Conservation (phyloP, 2,329 filamentous ascomycete genomes). For the Hirsutella minnesotensis region DNA sequence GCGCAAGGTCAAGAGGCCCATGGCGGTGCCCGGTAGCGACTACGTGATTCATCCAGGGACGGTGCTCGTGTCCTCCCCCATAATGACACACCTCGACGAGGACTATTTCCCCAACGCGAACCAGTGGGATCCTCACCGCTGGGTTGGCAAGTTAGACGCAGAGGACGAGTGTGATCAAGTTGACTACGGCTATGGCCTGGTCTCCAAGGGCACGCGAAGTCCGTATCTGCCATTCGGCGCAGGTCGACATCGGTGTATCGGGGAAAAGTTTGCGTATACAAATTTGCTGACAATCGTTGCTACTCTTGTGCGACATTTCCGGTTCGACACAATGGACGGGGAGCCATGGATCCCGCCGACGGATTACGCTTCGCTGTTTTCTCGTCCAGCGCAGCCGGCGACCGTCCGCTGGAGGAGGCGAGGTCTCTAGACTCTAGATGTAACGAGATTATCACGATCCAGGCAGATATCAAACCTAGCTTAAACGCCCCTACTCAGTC, state of each 20-base stretch:
- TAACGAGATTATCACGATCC: no score
- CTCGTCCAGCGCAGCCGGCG: constrained; percentile 58
- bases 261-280: constrained; percentile 90
- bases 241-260: constrained; percentile 86
- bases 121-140: constrained; percentile 83
- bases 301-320: constrained; percentile 65
- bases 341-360: constrained; percentile 57
- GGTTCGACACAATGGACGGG: constrained; percentile 63
- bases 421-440: no score
- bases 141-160: constrained; percentile 61
- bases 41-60: constrained; percentile 73
- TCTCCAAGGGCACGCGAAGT: constrained; percentile 80
- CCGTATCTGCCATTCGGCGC: constrained; percentile 93
- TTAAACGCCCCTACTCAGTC: no score
- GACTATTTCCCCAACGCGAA: constrained; percentile 73
- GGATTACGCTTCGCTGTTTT: constrained; percentile 61
- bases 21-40: constrained; percentile 71
- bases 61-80: constrained; percentile 75
- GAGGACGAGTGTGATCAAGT: constrained; percentile 66
- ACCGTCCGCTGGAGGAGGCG: constrained; percentile 66
- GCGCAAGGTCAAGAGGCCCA: constrained; percentile 80
- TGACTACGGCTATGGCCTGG: constrained; percentile 87
- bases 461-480: no score
- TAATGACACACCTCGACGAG: constrained; percentile 59
- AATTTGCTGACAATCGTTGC: constrained; percentile 81